Base-by-base conservation (phyloP, 2,329 filamentous ascomycete species). In the Fusarium cyanostomum region DNA sequence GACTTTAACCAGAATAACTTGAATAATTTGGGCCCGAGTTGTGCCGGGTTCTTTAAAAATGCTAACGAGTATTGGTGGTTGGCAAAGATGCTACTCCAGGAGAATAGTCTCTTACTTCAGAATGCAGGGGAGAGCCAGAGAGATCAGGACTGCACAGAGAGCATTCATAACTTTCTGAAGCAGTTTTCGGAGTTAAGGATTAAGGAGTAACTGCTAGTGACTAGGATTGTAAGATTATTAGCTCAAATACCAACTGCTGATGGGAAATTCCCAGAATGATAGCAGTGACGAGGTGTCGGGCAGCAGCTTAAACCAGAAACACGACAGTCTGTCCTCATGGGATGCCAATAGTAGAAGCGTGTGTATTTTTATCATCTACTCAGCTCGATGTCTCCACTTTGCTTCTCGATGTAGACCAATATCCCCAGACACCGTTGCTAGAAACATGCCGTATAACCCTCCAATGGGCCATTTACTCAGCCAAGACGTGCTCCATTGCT, bases 401-500 rank as follows among this genome's bases (percentile, higher is more conserved):
- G 52, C 59, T 7, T 38, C 34, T 1, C 60, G 56, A 52, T 70
- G 58, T 0, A 59, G 30, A 15, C 12, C 13, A 10, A 71, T 64
- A 13, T 71, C 66, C 0, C 64, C 68, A 3, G 62, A 71, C 10
- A 43, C 8, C 0, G 53, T 50, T 1, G 69, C 69, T 0, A 65
- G 31, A 5, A 58, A 12, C 69, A 71, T 72, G 3, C 68, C 69
- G 5, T 66, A 70, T 0, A 72, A 12, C 0, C 66, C 69, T 6
- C 69, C 62, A 8, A 70, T 13, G 0, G 61, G 68, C 68, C 70
- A 72, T 4, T 12, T 62, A 12, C 43, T 52, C 13, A 63, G 5
- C 27, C 59, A 34, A 0, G 33, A 24, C 7, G 44, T 1, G 0
- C 3, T n/a, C 48, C 54, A 59, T 2, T 52, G 30, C 2, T 42